Conservation (phyloP, 2,329 filamentous ascomycete genomes). For the Cyphellophora europaea region DNA sequence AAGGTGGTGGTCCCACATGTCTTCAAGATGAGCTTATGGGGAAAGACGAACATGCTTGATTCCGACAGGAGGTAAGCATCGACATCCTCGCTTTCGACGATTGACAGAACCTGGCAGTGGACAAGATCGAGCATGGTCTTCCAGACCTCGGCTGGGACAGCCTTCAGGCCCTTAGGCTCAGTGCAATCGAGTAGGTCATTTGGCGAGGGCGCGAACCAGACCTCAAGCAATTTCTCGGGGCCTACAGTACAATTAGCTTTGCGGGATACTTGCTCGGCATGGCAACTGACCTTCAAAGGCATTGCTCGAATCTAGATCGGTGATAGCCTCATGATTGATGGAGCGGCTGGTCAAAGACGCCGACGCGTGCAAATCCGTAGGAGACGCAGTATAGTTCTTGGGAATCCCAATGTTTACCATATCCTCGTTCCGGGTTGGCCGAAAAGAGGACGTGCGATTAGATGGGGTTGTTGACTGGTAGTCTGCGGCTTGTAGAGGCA, state of each 20-base stretch:
- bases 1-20: conserved; percentile 96
- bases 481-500: no score
- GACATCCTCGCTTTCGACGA: conserved; percentile 84
- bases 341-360: conserved; percentile 64
- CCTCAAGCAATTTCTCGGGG: conserved; percentile 94
- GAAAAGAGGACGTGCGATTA: conserved; percentile 8
- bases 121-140: conserved; percentile 96
- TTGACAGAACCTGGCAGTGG: conserved; percentile 95
- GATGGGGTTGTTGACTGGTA: conserved; percentile 5
- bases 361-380: conserved; percentile 65
- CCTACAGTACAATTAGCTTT: conserved; percentile 44
- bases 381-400: conserved; percentile 71
- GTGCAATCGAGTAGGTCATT: conserved; percentile 61
- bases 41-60: conserved; percentile 99
- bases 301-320: conserved; percentile 88
- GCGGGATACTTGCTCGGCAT: neutral
- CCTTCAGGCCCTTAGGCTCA: conserved; percentile 71
- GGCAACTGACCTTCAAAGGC: conserved; percentile 71
- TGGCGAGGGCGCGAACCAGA: conserved; percentile 87
- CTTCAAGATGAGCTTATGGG: conserved; percentile 98
- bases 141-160: conserved; percentile 75
- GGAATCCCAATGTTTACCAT: conserved; percentile 82
- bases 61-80: conserved; percentile 96
- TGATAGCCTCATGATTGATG: conserved; percentile 90
- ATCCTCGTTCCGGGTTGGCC: conserved; percentile 36